Conservation (phyloP, 352 stramenopile species). For the Phytopythium aichiense region DNA sequence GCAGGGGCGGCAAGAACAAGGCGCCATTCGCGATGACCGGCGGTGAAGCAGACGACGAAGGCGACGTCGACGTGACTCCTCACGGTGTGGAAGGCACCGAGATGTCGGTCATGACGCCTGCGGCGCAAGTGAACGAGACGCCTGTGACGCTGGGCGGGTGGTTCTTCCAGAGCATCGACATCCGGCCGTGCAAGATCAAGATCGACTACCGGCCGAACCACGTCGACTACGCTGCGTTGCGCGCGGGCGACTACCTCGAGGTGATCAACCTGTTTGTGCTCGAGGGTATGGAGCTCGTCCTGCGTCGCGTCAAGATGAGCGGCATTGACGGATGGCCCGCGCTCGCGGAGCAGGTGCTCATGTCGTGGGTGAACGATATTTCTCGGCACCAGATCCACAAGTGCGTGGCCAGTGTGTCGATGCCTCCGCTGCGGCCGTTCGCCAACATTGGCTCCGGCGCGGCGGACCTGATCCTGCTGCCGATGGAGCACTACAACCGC, state of each 20-base stretch:
- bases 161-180: conserved; percentile 88
- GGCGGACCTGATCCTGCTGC: conserved; percentile 81
- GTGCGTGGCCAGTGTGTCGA: conserved; percentile 84
- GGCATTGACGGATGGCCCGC: conserved; percentile 75
- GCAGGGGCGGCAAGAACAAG: conserved; percentile 6
- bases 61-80: conserved; percentile 23
- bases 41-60: conserved; percentile 14
- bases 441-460: conserved; percentile 85
- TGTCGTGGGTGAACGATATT: conserved; percentile 88
- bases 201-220: conserved; percentile 87
- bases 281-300: conserved; percentile 85
- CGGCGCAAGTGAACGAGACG: conserved; percentile 27
- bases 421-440: conserved; percentile 80
- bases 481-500: conserved; percentile 82
- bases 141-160: conserved; percentile 47
- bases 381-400: conserved; percentile 87
- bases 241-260: conserved; percentile 83
- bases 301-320: conserved; percentile 81
- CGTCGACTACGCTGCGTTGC: conserved; percentile 80
- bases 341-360: conserved; percentile 66
- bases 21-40: conserved; percentile 1
- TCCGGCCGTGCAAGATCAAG: conserved; percentile 88
- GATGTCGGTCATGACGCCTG: conserved; percentile 26
- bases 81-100: conserved; percentile 38
- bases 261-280: conserved; percentile 89